Percentiles rank a stretch among this genome's conserved stretches.
Conservation (phyloP, 1,139 yeast species). For the Magnusiomyces starmeri region DNA sequence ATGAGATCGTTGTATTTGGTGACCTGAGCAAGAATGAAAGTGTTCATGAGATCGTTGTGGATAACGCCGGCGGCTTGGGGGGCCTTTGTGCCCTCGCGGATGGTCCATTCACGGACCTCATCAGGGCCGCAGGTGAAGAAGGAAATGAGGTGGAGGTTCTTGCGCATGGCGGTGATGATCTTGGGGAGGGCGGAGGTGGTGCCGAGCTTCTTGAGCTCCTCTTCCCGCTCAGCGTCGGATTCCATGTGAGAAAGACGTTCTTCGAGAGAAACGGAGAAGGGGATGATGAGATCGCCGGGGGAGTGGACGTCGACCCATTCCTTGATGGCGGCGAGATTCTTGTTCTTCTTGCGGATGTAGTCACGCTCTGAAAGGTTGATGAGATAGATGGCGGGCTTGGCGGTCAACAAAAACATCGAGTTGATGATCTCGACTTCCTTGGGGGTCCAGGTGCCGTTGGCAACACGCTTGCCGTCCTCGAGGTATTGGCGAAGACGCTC, state of each 20-base stretch:
- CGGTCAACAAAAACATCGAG: conserved; percentile 73
- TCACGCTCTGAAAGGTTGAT: conserved; percentile 92
- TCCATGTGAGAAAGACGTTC: conserved; percentile 87
- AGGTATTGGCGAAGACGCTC: conserved; percentile 66
- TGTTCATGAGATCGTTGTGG: conserved; percentile 78
- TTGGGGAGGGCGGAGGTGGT: conserved; percentile 84
- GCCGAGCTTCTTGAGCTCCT: conserved; percentile 80
- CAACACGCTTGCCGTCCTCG: conserved; percentile 82
- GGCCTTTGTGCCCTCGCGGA: conserved; percentile 68
- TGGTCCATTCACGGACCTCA: conserved; percentile 91
- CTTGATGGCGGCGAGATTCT: conserved; percentile 82
- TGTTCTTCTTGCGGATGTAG: conserved; percentile 95
- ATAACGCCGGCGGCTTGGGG: conserved; percentile 93
- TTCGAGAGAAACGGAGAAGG: conserved; percentile 88
- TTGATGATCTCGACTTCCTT: conserved; percentile 88
- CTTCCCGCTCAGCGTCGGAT: conserved; percentile 85
- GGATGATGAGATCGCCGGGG: conserved; percentile 92
- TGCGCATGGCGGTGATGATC: conserved; percentile 66
- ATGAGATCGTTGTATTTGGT: conserved; percentile 78
- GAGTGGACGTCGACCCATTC: conserved; percentile 95
- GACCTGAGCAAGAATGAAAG: conserved; percentile 80
- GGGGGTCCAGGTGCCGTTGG: conserved; percentile 80
- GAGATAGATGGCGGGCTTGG: conserved; percentile 92
- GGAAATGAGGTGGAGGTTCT: conserved; percentile 62
- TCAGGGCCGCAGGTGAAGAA: conserved; percentile 88